Base-by-base conservation (phyloP, 441 rosid genomes). In the Rhodomyrtus psidioides region DNA sequence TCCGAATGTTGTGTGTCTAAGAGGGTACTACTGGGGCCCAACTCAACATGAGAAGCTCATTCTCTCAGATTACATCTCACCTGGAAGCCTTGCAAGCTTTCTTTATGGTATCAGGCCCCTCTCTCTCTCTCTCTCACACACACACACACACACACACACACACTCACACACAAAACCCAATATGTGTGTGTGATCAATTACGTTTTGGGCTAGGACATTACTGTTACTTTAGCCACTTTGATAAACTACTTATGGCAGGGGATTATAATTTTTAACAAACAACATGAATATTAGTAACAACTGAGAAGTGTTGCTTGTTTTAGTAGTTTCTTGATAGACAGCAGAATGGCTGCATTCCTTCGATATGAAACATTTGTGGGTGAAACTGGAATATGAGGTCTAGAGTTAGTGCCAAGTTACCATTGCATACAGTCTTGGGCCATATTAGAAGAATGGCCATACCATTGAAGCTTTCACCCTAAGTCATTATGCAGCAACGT, bases 21-120 rank as follows among this genome's bases (percentile, higher is more conserved):
- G 95, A 90, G 99, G 99, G 26, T 97, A 97, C 93, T 97, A 97
- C 82, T 97, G 99, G 99, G 99, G 99, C 46, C 99, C 99, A 16
- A 96, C 98, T 24, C 99, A 95, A 88, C 99, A 97, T 70, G 99
- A 97, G 90, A 97, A 97, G 93, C 97, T 97, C 88, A 96, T 97
- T 91, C 95, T 97, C 84, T 97, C 98, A 3, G 99, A 97, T 91
- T 96, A 91, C 76, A 93, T 97, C 85, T 93, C 97, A 8, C 98
- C 99, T 59, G 99, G 99, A 91, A 97, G 98, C 90, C 99, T 97
- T 30, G 96, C 99, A 53, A 94, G 94, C 95, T 97, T 95, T 93
- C 97, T 97, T 84, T 97, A 96, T 76, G 99, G 99, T 97, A 86
- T 30, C 7, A 6, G 5, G n/a, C 24, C 57, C 16, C 54, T 83